These are phyloP conservation scores for Phytopythium boreale DNA, from an alignment of 352 stramenopile species.

Conservation along the genomic window DNA sequence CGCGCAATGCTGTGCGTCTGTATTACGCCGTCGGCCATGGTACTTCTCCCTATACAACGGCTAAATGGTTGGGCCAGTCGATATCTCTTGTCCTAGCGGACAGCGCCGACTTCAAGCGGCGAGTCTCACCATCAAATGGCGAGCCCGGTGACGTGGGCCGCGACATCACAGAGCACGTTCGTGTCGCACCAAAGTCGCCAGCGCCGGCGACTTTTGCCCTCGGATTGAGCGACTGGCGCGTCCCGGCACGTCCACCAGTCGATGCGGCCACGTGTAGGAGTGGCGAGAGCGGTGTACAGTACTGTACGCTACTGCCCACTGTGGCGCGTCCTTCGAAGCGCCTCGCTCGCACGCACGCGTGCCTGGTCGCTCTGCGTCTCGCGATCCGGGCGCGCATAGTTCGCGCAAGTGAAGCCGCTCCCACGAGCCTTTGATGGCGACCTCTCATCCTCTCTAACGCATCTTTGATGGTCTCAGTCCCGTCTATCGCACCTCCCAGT, in stretches of 20 bases:
- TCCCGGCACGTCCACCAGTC: no score
- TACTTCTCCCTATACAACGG: no score
- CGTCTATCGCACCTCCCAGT: background rate
- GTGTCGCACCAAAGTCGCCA: background rate
- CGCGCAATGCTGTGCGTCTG: no score
- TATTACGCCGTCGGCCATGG: no score
- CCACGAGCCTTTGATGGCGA: constrained; percentile 3
- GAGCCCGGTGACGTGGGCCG: no score
- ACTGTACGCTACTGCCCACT: background rate
- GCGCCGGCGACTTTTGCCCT: no score
- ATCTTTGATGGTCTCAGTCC: constrained; percentile 1
- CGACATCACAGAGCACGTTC: background rate
- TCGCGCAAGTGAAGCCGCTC: background rate
- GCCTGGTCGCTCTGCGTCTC: background rate
- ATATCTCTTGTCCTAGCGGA: no score
- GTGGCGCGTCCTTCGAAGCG: background rate
- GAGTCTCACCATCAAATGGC: background rate
- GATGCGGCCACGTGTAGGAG: no score
- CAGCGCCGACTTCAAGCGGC: background rate
- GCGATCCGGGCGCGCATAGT: background rate
- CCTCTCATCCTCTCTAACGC: background rate
- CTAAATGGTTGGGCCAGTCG: no score
- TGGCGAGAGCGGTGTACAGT: no score
- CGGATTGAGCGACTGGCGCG: no score
- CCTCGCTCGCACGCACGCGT: constrained; percentile 1